Conservation (phyloP, 441 rosid genomes). For the Pelargonium myrrhifolium region DNA sequence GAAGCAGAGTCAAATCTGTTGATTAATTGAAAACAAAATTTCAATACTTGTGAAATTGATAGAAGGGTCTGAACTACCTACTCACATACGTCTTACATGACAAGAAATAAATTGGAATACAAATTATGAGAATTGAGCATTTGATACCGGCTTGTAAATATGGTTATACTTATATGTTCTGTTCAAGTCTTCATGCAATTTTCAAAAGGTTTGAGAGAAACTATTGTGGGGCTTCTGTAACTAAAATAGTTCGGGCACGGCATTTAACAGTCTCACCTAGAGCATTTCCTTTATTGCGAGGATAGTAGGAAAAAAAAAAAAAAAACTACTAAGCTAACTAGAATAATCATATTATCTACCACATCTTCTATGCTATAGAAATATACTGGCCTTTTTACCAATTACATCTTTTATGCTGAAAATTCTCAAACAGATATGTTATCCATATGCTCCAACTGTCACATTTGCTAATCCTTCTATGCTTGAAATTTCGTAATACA, state of each 20-base stretch:
- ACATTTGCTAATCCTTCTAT: background rate
- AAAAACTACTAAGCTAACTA: background rate
- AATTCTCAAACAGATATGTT: background rate
- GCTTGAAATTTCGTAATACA: background rate
- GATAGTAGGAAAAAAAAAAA: background rate
- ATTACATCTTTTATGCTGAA: background rate
- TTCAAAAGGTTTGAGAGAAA: background rate
- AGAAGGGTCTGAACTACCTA: background rate
- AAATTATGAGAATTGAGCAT: background rate
- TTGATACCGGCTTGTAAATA: background rate
- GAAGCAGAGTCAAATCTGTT: conserved; percentile 1
- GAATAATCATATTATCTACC: background rate
- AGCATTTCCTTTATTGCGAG: background rate
- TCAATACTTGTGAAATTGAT: background rate
- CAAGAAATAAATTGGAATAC: background rate
- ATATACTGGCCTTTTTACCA: background rate
- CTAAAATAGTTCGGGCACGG: background rate
- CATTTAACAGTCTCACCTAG: background rate
- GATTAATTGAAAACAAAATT: background rate
- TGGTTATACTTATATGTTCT: background rate
- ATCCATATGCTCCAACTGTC: background rate
- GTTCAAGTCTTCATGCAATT: background rate
- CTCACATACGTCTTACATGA: background rate
- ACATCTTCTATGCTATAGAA: background rate
- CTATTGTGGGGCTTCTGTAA: background rate